These are phyloP conservation scores for Murraya koenigii DNA, from an alignment of 345 rosid genomes.

Conservation along the genomic window DNA sequence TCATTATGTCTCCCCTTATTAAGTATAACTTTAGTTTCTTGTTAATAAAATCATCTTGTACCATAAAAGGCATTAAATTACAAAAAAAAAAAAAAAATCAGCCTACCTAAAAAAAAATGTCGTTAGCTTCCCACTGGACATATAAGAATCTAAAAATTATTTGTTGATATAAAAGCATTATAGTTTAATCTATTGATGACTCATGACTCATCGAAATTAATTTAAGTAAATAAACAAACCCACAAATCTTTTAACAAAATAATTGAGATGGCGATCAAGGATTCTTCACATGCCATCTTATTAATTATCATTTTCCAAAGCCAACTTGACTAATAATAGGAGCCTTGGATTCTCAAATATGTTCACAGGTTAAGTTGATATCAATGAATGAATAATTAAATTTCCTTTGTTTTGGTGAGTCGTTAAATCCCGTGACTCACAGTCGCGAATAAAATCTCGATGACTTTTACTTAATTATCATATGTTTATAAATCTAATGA, in stretches of 20 bases:
- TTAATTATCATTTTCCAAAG: not conserved
- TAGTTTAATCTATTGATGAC: too few species aligned
- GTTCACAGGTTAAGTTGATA: not conserved
- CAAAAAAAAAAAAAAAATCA: too few species aligned
- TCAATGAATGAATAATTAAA: not conserved
- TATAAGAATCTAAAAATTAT: too few species aligned
- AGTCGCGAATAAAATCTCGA: too few species aligned
- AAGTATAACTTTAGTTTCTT: too few species aligned
- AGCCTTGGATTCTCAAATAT: not conserved
- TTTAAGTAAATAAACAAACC: not conserved
- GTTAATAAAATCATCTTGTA: too few species aligned
- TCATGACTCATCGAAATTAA: not conserved
- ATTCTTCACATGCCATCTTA: not conserved
- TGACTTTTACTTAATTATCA: not conserved
- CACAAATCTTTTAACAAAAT: not conserved
- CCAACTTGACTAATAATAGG: conserved; percentile 2
- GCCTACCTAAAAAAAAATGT: too few species aligned
- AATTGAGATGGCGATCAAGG: not conserved
- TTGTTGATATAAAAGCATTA: too few species aligned
- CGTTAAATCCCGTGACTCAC: not conserved
- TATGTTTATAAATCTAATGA: not conserved
- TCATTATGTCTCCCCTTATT: too few species aligned
- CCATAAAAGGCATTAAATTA: too few species aligned
- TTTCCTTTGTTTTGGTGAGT: not conserved
- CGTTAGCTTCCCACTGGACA: too few species aligned